Evolutionary conservation across 164 flowering plant genomes (phyloP), one percentile per base, ranked within the genome.

Genomic region (Aristolochia contorta): DNA sequence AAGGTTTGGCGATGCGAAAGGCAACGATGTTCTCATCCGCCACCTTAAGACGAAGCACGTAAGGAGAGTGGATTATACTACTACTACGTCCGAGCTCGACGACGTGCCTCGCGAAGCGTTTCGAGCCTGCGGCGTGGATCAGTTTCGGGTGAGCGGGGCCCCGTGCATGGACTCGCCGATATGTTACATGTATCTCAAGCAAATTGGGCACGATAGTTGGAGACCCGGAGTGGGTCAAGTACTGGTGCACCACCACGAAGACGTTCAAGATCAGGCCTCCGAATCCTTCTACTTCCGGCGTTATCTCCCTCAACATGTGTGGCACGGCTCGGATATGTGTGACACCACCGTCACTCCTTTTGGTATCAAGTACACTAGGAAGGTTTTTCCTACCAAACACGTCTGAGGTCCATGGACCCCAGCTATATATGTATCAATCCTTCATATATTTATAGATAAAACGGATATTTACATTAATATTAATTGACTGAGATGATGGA

Each of bases 251-350:
- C n/a, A n/a, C n/a, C n/a, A n/a, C n/a, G n/a, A n/a, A n/a, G n/a
- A n/a, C 9, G 78, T 72, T 0, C 18, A 62, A 2, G 76, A 67
- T 4, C 76, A 1, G 73, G 62, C 45, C 60, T 83, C 7, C 0
- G 43, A 68, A 16, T 57, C 70, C 24, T 85, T 83, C 67, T 79
- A 77, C 59, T 77, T 83, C 54, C 82, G 86, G 0, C 67, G 86
- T 1, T 83, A 65, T 57, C 58, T 85, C 22, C 88, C 91, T 21
- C 58, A 77, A 59, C 67, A 75, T 20, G 81, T 80, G 43, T 85
- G 91, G 91, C 83, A 83, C 57, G 86, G 88, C 10, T 65, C 65
- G 0, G 85, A 83, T 58, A 21, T 52, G 23, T 85, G 92, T 67
- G 86, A 76, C 19, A 68, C 62, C 16, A 68, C 74, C 60, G 76